Evolutionary conservation across 306 rosid species (phyloP).

Genomic region (Senna tora): DNA sequence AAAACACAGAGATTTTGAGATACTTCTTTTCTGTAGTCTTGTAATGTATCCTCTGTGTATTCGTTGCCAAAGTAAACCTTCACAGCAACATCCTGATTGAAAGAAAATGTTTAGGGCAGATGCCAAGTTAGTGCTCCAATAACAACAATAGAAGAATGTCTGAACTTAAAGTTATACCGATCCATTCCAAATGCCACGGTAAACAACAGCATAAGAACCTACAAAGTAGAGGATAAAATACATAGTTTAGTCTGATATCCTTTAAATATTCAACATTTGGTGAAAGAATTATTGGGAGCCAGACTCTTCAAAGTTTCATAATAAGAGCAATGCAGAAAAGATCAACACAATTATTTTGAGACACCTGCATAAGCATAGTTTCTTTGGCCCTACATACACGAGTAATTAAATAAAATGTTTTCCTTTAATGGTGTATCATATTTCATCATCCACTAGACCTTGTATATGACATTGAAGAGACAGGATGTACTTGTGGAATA

Average conservation of each 20-base stretch:
- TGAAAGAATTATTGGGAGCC: conserved; percentile 8
- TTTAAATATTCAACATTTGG: not conserved
- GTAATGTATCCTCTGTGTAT: conserved; percentile 52
- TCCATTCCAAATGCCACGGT: conserved; percentile 84
- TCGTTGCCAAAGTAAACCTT: conserved; percentile 66
- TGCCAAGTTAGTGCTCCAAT: conserved; percentile 13
- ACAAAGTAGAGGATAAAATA: conserved; percentile 31
- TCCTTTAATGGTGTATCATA: conserved; percentile 4
- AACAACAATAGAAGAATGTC: conserved; percentile 21
- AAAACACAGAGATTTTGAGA: not conserved
- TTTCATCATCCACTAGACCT: conserved; percentile 9
- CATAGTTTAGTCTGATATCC: not conserved
- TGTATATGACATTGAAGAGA: not conserved
- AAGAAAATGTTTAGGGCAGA: conserved; percentile 26
- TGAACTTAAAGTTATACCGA: conserved; percentile 51
- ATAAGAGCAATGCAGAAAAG: conserved; percentile 16
- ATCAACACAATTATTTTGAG: conserved; percentile 27
- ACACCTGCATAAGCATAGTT: not conserved
- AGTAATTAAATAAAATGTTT: conserved; percentile 30
- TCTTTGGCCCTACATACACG: conserved; percentile 18
- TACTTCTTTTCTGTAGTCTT: conserved; percentile 73
- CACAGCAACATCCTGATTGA: conserved; percentile 70
- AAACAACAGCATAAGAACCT: conserved; percentile 73
- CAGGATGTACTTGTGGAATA: conserved; percentile 5
- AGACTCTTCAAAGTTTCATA: not conserved